phyloP scores from a whole-genome alignment of 768 basidiomycete species.

The Rhizopogon vulgaris region DNA sequence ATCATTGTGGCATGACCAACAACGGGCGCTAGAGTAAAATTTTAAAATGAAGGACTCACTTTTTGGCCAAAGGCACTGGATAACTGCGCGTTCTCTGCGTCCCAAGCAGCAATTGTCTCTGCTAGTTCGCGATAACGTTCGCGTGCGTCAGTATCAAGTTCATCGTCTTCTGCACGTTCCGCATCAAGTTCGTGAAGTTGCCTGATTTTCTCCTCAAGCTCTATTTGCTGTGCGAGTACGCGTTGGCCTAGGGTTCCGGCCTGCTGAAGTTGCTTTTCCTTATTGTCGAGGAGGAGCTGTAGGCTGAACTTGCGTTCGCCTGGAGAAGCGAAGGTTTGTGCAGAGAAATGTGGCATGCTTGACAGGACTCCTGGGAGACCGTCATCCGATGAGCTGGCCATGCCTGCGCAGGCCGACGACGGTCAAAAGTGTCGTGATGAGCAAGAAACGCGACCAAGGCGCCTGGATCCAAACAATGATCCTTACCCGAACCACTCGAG shows the following conservation, averaged over 20 bases:
- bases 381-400: constrained; percentile 36
- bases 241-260: constrained; percentile 91
- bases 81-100: constrained; percentile 70
- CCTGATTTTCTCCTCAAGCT: constrained; percentile 82
- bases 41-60: constrained; percentile 35
- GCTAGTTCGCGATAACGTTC: constrained; percentile 73
- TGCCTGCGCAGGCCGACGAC: constrained; percentile 21
- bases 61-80: constrained; percentile 61
- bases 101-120: constrained; percentile 72
- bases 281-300: constrained; percentile 73
- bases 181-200: constrained; percentile 70
- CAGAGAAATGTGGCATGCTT: constrained; percentile 37
- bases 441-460: background rate
- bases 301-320: constrained; percentile 59
- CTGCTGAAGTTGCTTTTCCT: constrained; percentile 88
- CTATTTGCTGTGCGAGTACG: constrained; percentile 88
- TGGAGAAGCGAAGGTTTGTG: constrained; percentile 38
- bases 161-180: constrained; percentile 58
- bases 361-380: constrained; percentile 27
- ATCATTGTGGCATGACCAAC: background rate
- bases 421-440: constrained; percentile 6
- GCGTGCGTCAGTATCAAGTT: constrained; percentile 60
- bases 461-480: background rate
- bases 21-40: background rate
- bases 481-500: background rate